Conservation (phyloP, 495 filamentous ascomycete genomes). For the Cryomyces antarcticus region DNA sequence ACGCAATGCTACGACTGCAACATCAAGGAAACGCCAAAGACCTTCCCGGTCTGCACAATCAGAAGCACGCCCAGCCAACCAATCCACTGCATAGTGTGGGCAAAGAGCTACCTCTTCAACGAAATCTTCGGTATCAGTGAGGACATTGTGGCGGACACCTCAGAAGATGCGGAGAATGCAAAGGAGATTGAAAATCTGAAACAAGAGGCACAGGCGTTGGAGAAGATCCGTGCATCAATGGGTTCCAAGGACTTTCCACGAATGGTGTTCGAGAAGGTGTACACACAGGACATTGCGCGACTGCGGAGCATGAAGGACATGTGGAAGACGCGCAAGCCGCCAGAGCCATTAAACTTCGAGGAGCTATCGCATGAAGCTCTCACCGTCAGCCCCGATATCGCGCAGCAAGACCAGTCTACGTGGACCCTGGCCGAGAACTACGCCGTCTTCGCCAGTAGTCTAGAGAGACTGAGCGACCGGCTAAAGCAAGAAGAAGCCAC, state of each 20-base stretch:
- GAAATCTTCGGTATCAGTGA: constrained; percentile 89
- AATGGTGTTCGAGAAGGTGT: constrained; percentile 85
- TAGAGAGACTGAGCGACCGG: constrained; percentile 56
- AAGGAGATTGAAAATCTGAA: constrained; percentile 72
- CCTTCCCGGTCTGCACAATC: constrained; percentile 90
- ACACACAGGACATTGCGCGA: constrained; percentile 63
- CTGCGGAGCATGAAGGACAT: constrained; percentile 82
- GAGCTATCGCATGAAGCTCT: constrained; percentile 27
- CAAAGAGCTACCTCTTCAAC: constrained; percentile 83
- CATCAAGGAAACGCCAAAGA: constrained; percentile 64
- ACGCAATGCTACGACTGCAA: constrained; percentile 96
- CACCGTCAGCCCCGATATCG: constrained; percentile 29
- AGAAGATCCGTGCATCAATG: constrained; percentile 64
- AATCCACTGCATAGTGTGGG: constrained; percentile 99
- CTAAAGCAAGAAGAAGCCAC: constrained; percentile 36
- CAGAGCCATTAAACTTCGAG: constrained; percentile 50
- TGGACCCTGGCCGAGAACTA: constrained; percentile 74
- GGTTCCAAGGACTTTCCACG: constrained; percentile 59
- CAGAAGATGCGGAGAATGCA: constrained; percentile 66
- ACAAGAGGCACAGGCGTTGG: constrained; percentile 63
- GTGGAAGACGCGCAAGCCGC: constrained; percentile 73
- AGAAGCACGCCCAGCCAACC: constrained; percentile 85
- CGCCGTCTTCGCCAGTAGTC: constrained; percentile 64
- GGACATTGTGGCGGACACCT: constrained; percentile 54
- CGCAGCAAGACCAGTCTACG: constrained; percentile 47